phyloP scores from a whole-genome alignment of 1,139 yeast genomes.

The Zygoascus meyerae region DNA sequence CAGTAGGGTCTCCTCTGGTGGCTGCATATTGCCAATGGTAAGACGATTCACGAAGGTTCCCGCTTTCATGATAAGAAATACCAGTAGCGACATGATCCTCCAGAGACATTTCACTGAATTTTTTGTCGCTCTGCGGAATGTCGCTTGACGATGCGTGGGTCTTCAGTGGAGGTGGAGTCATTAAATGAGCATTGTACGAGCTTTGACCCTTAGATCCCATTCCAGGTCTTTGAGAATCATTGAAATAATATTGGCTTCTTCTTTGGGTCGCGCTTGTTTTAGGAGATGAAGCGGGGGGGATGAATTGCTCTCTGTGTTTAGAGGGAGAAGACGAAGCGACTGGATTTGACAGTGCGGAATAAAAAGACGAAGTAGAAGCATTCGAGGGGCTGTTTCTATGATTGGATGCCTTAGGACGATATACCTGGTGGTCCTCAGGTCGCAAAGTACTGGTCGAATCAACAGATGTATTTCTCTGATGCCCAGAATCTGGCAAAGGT shows the following conservation, averaged over 20 bases:
- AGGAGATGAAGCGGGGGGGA: constrained; percentile 9
- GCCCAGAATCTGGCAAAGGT: neutral
- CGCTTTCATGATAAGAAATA: constrained; percentile 48
- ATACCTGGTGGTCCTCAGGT: neutral
- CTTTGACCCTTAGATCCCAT: neutral
- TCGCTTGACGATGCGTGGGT: neutral
- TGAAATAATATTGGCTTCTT: constrained; percentile 1
- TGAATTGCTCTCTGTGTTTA: constrained; percentile 9
- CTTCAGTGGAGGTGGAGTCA: constrained; percentile 6
- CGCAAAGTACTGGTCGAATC: neutral
- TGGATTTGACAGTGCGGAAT: constrained; percentile 4
- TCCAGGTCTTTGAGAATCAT: neutral
- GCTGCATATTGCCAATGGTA: constrained; percentile 63
- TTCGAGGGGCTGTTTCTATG: neutral
- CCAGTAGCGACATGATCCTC: constrained; percentile 49
- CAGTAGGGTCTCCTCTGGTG: constrained; percentile 54
- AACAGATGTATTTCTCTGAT: neutral
- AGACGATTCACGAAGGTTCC: constrained; percentile 63
- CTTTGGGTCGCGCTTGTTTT: neutral
- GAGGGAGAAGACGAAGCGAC: constrained; percentile 7
- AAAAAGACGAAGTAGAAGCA: neutral
- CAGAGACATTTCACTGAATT: constrained; percentile 25
- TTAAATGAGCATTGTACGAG: constrained; percentile 2
- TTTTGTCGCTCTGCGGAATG: constrained; percentile 12
- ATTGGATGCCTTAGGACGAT: neutral